These are phyloP conservation scores for Phyllostachys edulis DNA, from an alignment of 176 grass and related monocot genomes.

Conservation along the genomic window DNA sequence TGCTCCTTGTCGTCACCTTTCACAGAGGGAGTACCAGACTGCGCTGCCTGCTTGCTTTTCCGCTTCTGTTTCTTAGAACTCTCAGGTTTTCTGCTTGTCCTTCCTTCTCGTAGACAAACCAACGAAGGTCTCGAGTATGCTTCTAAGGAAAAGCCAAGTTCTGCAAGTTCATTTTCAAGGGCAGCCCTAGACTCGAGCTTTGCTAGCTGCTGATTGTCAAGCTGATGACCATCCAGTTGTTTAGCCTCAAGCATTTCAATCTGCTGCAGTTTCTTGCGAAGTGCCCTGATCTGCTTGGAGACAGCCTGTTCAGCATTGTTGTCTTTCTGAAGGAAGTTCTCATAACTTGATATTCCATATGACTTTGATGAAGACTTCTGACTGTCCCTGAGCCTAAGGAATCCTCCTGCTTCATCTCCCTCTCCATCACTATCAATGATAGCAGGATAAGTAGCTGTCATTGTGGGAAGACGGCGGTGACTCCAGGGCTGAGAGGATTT, in stretches of 20 bases:
- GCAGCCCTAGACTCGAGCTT: constrained; percentile 72
- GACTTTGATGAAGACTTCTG: constrained; percentile 46
- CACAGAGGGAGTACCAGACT: constrained; percentile 43
- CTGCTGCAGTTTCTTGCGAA: constrained; percentile 96
- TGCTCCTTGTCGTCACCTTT: constrained; percentile 52
- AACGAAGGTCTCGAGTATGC: constrained; percentile 32
- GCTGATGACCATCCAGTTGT: constrained; percentile 66
- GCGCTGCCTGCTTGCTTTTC: constrained; percentile 66
- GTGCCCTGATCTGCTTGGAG: constrained; percentile 79
- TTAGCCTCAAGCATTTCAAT: constrained; percentile 93
- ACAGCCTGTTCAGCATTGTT: constrained; percentile 62
- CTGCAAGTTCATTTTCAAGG: constrained; percentile 73
- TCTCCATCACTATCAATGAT: constrained; percentile 77
- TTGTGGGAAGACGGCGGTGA: constrained; percentile 78
- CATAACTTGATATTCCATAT: constrained; percentile 57
- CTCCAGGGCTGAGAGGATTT: constrained; percentile 83
- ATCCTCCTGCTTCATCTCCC: constrained; percentile 54
- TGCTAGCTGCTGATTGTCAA: constrained; percentile 84
- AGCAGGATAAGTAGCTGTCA: constrained; percentile 84
- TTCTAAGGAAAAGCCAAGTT: constrained; percentile 68
- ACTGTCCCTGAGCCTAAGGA: constrained; percentile 47
- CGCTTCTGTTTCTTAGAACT: constrained; percentile 79
- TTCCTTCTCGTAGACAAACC: constrained; percentile 45
- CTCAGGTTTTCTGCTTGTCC: constrained; percentile 56
- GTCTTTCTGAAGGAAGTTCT: constrained; percentile 61